Percentiles rank a stretch among this genome's conserved stretches.
Evolutionary conservation across 192 early-diverging fungal genomes (phyloP).

Genomic region (Cetraspora pellucida): DNA sequence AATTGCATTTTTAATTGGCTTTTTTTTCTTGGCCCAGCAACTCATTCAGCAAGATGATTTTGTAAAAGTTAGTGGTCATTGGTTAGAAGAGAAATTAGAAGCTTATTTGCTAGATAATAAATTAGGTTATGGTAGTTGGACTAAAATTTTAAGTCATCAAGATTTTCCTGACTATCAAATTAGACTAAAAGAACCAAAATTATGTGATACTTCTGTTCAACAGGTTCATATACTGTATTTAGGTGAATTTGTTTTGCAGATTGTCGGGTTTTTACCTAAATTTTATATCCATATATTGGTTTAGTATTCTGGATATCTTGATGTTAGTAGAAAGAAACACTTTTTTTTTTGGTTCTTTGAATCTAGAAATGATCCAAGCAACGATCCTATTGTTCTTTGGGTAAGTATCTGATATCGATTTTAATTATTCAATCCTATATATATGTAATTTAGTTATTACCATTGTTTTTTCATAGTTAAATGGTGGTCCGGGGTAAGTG

Average conservation of each 20-base stretch:
- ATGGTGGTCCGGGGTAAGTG: conserved; percentile 74
- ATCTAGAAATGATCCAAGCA: conserved; percentile 69
- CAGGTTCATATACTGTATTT: conserved; percentile 57
- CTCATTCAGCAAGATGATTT: too few relatives aligned
- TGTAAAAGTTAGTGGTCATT: too few relatives aligned
- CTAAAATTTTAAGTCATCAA: conserved; percentile 53
- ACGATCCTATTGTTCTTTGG: conserved; percentile 78
- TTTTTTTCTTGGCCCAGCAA: too few relatives aligned
- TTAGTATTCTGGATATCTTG: conserved; percentile 79
- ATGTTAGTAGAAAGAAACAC: conserved; percentile 67
- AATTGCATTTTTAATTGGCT: too few relatives aligned
- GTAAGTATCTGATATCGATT: not conserved
- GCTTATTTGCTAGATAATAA: too few relatives aligned
- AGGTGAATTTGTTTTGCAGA: not conserved
- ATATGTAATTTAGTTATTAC: too few relatives aligned
- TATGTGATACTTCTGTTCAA: conserved; percentile 87
- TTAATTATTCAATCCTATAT: not conserved
- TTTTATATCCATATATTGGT: not conserved
- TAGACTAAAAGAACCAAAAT: conserved; percentile 70
- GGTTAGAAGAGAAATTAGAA: too few relatives aligned
- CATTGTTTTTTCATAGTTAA: conserved; percentile 47
- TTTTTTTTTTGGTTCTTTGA: conserved; percentile 99
- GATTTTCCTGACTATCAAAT: conserved; percentile 75
- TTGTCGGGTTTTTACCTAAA: not conserved
- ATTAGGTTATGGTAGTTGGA: not conserved